Evolutionary conservation across 2,329 filamentous ascomycete species (phyloP), one percentile per base, ranked within the genome.

Genomic region (Bimuria novae-zelandiae): DNA sequence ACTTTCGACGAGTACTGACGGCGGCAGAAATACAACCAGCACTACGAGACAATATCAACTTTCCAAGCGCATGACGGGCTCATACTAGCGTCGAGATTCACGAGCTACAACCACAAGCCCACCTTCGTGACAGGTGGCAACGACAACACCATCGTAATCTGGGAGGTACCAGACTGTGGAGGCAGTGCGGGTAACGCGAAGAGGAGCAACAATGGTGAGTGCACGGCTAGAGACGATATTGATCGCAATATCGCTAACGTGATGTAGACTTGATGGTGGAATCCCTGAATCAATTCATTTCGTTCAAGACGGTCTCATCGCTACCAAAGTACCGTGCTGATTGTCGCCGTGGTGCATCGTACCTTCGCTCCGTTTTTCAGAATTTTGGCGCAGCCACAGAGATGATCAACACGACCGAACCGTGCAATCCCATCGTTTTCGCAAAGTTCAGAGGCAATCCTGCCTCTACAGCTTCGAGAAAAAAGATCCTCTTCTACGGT

Each of bases 101-200:
- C 88, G 0, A 85, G 79, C 0, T 84, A 88, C 70, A 83, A 88
- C 25, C 83, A 84, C 44, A 84, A 89, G 53, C 84, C 89, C n/a
- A 84, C 94, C n/a, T 94, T 91, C 70, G 91, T 96, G 45, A 97
- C 93, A 0, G 94, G 94, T 7, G 92, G 91, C 42, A 99, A 96
- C 65, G 94, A 99, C 73, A 88, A 92, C 68, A 89, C 87, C 0
- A 85, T 99, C 22, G 89, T 90, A 7, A 84, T 97, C 17, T 99
- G 94, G 94, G 86, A 93, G 60, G 82, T 96, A 46, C 81, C 67
- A 41, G 82, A 86, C 50, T 83, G 80, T 57, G 76, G 78, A 19
- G 70, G 76, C 22, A 73, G 75, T n/a, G 73, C 78, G 19, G 67
- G 73, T 7, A 73, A 77, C 36, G 61, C 75, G 10, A 76, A 77